These are phyloP conservation scores for Cichorium intybus DNA, from an alignment of 140 eudicot genomes.

Conservation along the genomic window DNA sequence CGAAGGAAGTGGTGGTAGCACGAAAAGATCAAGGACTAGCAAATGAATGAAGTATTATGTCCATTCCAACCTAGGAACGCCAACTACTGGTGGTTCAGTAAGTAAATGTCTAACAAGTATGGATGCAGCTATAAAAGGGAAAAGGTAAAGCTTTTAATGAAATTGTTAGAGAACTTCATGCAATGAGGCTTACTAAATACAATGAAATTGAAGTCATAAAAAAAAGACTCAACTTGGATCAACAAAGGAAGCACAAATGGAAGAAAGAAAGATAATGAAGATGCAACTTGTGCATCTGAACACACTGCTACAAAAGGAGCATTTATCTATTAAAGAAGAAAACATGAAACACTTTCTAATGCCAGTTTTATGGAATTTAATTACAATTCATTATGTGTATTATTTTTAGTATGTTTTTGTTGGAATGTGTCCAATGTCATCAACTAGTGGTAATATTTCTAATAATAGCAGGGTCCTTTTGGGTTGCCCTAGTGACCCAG, in stretches of 20 bases:
- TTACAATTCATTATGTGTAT: too few species aligned
- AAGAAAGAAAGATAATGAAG: not conserved
- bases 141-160: not conserved
- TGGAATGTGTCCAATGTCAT: too few species aligned
- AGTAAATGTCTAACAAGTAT: not conserved
- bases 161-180: not conserved
- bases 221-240: not conserved
- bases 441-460: too few species aligned
- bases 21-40: conserved; percentile 2
- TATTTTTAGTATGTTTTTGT: too few species aligned
- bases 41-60: not conserved
- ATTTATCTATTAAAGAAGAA: too few species aligned
- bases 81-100: conserved; percentile 2
- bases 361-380: too few species aligned
- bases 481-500: too few species aligned
- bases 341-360: too few species aligned
- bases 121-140: not conserved
- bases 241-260: too few species aligned
- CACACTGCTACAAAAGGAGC: too few species aligned
- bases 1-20: conserved; percentile 7
- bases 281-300: not conserved
- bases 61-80: not conserved
- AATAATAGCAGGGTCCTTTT: too few species aligned
- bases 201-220: not conserved
- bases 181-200: not conserved